Evolutionary conservation across 148 eudicot species (phyloP).

Genomic region (Cornus controversa): DNA sequence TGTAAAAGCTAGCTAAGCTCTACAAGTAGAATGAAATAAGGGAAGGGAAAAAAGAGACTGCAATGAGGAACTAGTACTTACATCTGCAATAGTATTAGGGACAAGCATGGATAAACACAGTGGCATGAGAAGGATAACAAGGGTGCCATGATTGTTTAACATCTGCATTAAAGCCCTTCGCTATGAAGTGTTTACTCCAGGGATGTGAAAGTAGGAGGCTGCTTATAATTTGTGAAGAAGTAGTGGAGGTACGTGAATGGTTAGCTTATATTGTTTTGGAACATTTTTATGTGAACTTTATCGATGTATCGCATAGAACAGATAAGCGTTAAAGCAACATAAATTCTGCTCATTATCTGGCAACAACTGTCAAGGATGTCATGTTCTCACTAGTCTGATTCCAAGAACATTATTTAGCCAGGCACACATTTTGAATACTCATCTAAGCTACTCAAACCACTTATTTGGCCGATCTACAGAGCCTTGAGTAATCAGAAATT

Average conservation of each 20-base stretch:
- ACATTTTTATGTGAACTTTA: background rate
- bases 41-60: background rate
- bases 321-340: background rate
- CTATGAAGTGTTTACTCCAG: background rate
- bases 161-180: background rate
- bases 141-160: background rate
- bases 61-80: slow-evolving; percentile 10
- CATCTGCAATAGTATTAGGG: slow-evolving; percentile 10
- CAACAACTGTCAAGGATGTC: background rate
- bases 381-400: too few species aligned
- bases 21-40: too few species aligned
- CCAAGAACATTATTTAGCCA: too few species aligned
- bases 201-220: background rate
- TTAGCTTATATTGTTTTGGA: background rate
- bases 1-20: background rate
- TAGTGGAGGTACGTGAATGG: background rate
- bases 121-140: background rate
- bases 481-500: too few species aligned
- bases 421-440: too few species aligned
- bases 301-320: background rate
- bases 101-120: background rate
- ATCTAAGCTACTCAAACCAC: too few species aligned
- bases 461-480: too few species aligned
- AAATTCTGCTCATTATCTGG: background rate
- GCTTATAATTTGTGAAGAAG: background rate